Base-by-base conservation (phyloP, 1,139 yeast species). In the Pichia terricola region DNA sequence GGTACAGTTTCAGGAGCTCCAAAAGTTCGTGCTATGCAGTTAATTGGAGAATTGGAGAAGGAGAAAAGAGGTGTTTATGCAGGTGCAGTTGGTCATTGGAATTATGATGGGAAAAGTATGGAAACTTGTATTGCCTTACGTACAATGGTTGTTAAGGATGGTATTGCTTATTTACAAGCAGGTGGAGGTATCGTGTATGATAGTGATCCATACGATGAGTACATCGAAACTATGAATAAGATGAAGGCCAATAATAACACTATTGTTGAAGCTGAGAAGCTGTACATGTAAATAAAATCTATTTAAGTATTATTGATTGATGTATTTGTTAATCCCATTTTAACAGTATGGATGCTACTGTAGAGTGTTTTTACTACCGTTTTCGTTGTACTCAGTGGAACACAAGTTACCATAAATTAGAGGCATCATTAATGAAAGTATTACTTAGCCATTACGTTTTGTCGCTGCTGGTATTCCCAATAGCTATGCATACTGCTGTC, bases 21-120 rank as follows among this genome's bases (percentile, higher is more conserved):
- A 45, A 91, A 91, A 66, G 95, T 91, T 40, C 78, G 78, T 54
- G 98, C 98, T 8, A 91, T 91, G 98, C 94, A 89, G 63, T 71
- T 91, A 42, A 87, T 91, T 58, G 83, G 84, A 30, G 95, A 86
- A 60, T 69, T 91, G 43, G 98, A 91, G 61, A 73, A 77, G 52
- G 97, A 91, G 60, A 86, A 88, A 59, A 75, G 98, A 59, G 98
- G 98, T 38, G 89, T 89, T 11, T 91, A 91, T 60, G 98, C 98
- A 1, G 98, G 98, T 51, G 98, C 98, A 1, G 96, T 91, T n/a
- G 98, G 98, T 9, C 84, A 85, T 62, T 91, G 96, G 96, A 89
- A 95, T 1, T 91, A 88, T 61, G 95, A 87, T 58, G 87, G 94
- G 22, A 79, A 77, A 55, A 75, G 88, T 28, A 91, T 91, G 97